A percentile compares a stretch with the other conserved stretches of the same genome.
phyloP scores from a whole-genome alignment of 2,329 filamentous ascomycete species.

The Xylariaceae sp. region DNA sequence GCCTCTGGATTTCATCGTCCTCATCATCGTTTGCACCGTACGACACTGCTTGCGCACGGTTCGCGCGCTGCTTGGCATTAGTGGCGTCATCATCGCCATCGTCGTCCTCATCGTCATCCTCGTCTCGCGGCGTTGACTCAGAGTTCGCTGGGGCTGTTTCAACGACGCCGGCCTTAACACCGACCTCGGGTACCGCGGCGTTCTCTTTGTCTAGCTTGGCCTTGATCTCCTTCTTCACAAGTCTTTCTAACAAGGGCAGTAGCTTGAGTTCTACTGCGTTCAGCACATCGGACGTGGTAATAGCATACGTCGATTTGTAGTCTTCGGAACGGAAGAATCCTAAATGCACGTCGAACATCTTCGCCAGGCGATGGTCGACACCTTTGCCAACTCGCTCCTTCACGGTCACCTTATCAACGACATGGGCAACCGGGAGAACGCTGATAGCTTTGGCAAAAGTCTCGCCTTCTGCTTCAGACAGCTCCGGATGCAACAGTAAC shows the following conservation, averaged over 20 bases:
- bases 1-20: slow-evolving; percentile 68
- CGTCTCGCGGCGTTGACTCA: slow-evolving; percentile 39
- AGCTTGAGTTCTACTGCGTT: slow-evolving; percentile 77
- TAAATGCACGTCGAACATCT: slow-evolving; percentile 77
- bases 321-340: slow-evolving; percentile 81
- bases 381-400: slow-evolving; percentile 75
- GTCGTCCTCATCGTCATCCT: slow-evolving; percentile 65
- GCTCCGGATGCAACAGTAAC: slow-evolving; percentile 68
- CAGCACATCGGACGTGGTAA: slow-evolving; percentile 72
- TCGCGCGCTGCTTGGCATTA: slow-evolving; percentile 67
- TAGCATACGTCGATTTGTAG: slow-evolving; percentile 82
- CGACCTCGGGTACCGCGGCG: slow-evolving; percentile 72
- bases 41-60: slow-evolving; percentile 75
- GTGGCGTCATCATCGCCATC: slow-evolving; percentile 76
- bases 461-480: slow-evolving; percentile 64
- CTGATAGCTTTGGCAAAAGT: slow-evolving; percentile 90
- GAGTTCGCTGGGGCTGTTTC: slow-evolving; percentile 45
- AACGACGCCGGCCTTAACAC: slow-evolving; percentile 49
- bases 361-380: slow-evolving; percentile 64
- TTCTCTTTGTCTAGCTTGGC: slow-evolving; percentile 65
- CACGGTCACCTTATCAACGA: slow-evolving; percentile 76
- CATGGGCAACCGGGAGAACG: slow-evolving; percentile 74
- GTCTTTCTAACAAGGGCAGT: slow-evolving; percentile 64
- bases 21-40: slow-evolving; percentile 93
- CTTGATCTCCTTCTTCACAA: slow-evolving; percentile 76